A percentile compares a stretch with the other conserved stretches of the same genome.
Evolutionary conservation across 768 basidiomycete species (phyloP).

Genomic region (Boletellus ananas): DNA sequence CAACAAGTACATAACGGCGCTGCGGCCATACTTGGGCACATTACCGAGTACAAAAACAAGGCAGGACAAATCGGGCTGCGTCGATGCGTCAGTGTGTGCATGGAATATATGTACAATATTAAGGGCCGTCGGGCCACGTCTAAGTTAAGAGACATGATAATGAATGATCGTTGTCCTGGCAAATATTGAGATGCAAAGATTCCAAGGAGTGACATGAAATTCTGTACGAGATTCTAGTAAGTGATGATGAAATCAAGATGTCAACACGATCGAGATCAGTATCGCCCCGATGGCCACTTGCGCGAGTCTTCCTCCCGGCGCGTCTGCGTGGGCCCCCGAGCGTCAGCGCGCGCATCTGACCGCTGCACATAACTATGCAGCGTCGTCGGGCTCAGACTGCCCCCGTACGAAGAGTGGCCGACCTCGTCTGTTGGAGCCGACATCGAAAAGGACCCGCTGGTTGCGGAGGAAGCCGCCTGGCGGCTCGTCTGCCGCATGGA

Average conservation of each 20-base stretch:
- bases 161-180: constrained; percentile 36
- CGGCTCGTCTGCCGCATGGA: constrained; percentile 76
- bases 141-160: constrained; percentile 33
- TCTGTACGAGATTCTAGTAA: constrained; percentile 32
- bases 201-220: constrained; percentile 32
- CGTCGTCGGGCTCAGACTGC: constrained; percentile 29
- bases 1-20: constrained; percentile 28
- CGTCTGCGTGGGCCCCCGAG: constrained; percentile 28
- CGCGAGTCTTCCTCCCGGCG: constrained; percentile 48
- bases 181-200: constrained; percentile 31
- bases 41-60: constrained; percentile 26
- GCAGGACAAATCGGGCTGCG: constrained; percentile 21
- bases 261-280: constrained; percentile 38
- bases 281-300: constrained; percentile 46
- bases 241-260: constrained; percentile 37
- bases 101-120: constrained; percentile 36
- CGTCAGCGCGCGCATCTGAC: constrained; percentile 38
- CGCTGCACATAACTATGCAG: constrained; percentile 38
- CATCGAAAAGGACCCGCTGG: constrained; percentile 43
- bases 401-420: constrained; percentile 33
- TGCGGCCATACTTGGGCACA: constrained; percentile 20
- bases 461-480: constrained; percentile 48
- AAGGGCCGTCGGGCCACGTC: constrained; percentile 30
- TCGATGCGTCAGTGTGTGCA: constrained; percentile 27
- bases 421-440: constrained; percentile 34